These are phyloP conservation scores for Azolla pinnata DNA, from an alignment of 75 land plant genomes.

Conservation along the genomic window DNA sequence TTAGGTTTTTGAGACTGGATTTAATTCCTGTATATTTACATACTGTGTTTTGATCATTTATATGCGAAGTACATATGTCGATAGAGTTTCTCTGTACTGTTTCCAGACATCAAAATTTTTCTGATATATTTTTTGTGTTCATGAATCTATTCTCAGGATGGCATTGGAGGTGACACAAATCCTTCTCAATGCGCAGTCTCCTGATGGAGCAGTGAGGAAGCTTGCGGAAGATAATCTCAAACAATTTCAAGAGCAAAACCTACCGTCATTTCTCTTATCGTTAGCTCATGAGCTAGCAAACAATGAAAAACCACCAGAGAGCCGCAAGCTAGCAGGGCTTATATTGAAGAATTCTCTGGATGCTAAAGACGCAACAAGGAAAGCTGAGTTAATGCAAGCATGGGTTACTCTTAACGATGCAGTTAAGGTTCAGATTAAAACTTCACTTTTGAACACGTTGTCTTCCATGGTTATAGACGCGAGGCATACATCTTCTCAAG, in stretches of 20 bases:
- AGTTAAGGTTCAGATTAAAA: conserved; percentile 43
- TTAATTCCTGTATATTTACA: too few relatives aligned
- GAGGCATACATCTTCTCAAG: conserved; percentile 61
- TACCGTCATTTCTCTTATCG: conserved; percentile 41
- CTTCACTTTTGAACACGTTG: conserved; percentile 38
- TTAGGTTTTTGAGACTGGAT: too few relatives aligned
- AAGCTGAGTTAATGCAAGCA: conserved; percentile 30
- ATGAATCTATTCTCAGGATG: not conserved
- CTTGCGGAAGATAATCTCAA: conserved; percentile 14
- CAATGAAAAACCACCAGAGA: conserved; percentile 43
- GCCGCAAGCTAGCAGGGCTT: conserved; percentile 51
- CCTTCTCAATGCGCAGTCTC: conserved; percentile 15
- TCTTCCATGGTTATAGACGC: conserved; percentile 43
- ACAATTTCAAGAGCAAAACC: conserved; percentile 26
- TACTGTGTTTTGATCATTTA: too few relatives aligned
- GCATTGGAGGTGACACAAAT: conserved; percentile 11
- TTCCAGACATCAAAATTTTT: too few relatives aligned
- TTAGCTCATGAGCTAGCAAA: conserved; percentile 47
- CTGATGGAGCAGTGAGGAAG: conserved; percentile 11
- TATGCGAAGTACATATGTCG: too few relatives aligned
- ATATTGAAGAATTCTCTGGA: conserved; percentile 61
- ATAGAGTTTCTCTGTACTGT: too few relatives aligned
- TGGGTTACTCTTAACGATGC: conserved; percentile 45
- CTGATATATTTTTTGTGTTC: too few relatives aligned
- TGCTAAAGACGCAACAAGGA: conserved; percentile 47